A percentile compares a stretch with the other conserved stretches of the same genome.
Evolutionary conservation across 1,284 basidiomycete species (phyloP).

Genomic region (Ganoderma leucocontextum): DNA sequence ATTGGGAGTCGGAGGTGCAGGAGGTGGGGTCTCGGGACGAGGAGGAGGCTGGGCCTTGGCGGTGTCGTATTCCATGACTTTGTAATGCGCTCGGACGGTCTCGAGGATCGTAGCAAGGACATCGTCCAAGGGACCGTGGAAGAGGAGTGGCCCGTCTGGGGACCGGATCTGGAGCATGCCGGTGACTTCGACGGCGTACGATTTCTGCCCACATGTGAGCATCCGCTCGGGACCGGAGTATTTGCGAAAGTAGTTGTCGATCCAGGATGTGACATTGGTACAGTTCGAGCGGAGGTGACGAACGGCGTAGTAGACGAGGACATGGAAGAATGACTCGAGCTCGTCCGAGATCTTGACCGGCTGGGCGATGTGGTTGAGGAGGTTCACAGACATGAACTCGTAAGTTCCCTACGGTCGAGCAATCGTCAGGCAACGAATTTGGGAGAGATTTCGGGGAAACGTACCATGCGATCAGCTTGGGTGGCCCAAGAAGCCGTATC

Average conservation of each 20-base stretch:
- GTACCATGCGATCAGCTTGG: not conserved
- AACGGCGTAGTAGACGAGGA: conserved; percentile 17
- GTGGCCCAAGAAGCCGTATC: not conserved
- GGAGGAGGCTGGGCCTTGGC: not conserved
- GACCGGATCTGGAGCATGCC: not conserved
- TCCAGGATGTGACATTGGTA: not conserved
- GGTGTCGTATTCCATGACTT: not conserved
- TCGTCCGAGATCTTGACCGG: conserved; percentile 13
- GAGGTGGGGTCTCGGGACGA: too few species aligned
- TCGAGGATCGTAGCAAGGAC: not conserved
- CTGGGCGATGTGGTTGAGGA: not conserved
- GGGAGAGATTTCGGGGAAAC: not conserved
- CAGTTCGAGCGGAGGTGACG: conserved; percentile 16
- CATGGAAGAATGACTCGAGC: conserved; percentile 20
- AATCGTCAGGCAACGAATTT: not conserved
- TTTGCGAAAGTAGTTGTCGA: not conserved
- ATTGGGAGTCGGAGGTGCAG: too few species aligned
- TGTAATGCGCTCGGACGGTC: not conserved
- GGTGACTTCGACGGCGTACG: not conserved
- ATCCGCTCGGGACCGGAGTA: not conserved
- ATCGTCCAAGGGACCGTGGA: not conserved
- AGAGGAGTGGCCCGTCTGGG: not conserved
- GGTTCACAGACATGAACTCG: conserved; percentile 16
- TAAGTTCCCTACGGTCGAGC: conserved; percentile 8
- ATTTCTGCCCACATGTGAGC: not conserved